Conservation (phyloP, 257 asterid species). For the Solanum appendiculatum region DNA sequence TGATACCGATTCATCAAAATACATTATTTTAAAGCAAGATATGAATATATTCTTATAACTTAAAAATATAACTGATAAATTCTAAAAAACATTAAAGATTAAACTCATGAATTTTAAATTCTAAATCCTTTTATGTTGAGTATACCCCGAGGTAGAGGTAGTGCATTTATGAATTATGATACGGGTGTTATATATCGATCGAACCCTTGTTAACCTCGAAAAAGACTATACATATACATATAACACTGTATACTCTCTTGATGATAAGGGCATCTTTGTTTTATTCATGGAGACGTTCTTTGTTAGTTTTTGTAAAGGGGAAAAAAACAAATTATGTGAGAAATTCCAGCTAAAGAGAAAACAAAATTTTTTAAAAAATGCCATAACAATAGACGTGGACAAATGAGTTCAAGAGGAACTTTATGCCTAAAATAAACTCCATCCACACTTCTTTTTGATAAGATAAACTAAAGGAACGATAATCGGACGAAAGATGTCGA, state of each 20-base stretch:
- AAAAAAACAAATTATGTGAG: not conserved
- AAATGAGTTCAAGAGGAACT: not conserved
- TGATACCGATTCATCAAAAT: not conserved
- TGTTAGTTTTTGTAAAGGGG: not conserved
- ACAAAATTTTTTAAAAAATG: too few relatives aligned
- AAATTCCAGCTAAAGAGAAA: not conserved
- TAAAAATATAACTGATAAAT: not conserved
- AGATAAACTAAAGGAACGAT: not conserved
- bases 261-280: not conserved
- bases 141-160: not conserved
- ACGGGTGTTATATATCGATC: not conserved
- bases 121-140: not conserved
- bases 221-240: too few relatives aligned
- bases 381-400: not conserved
- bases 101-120: not conserved
- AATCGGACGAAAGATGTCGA: not conserved
- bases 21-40: not conserved
- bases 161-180: not conserved
- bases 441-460: not conserved
- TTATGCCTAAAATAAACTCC: not conserved
- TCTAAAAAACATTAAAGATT: too few relatives aligned
- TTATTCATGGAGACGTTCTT: not conserved
- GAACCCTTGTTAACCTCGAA: not conserved
- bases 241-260: not conserved
- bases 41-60: not conserved